Evolutionary conservation across 2,329 filamentous ascomycete species (phyloP).

Genomic region (Xylaria multiplex): DNA sequence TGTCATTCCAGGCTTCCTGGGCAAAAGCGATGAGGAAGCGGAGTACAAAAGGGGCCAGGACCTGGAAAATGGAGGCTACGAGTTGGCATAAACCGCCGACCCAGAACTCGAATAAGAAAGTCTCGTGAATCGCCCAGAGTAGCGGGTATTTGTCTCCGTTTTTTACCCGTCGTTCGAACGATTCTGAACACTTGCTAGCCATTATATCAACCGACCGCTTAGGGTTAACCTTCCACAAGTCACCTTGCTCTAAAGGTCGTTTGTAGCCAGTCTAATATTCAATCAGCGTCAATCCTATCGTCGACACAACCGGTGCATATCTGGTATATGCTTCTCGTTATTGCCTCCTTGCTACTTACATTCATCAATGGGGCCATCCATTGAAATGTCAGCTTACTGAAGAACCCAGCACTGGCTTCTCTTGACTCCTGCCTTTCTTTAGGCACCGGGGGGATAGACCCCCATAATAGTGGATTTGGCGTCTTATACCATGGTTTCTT

Average conservation of each 20-base stretch:
- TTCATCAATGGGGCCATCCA: slow-evolving; percentile 93
- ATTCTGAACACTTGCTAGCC: slow-evolving; percentile 70
- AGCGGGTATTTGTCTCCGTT: slow-evolving; percentile 78
- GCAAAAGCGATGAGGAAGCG: slow-evolving; percentile 90
- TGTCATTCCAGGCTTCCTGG: slow-evolving; percentile 77
- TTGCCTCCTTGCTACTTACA: slow-evolving; percentile 56
- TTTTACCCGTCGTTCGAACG: slow-evolving; percentile 75
- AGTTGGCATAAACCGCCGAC: slow-evolving; percentile 83
- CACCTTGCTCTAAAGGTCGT: slow-evolving; percentile 81
- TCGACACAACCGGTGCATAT: neutral
- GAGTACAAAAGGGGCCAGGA: slow-evolving; percentile 84
- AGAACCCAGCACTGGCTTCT: slow-evolving; percentile 77
- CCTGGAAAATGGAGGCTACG: slow-evolving; percentile 76
- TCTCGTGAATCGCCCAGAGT: slow-evolving; percentile 84
- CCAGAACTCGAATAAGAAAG: slow-evolving; percentile 85
- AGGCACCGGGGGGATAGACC: slow-evolving; percentile 64
- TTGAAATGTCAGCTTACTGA: slow-evolving; percentile 82
- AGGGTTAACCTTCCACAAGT: slow-evolving; percentile 91
- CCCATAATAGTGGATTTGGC: slow-evolving; percentile 71
- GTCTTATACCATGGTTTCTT: slow-evolving; percentile 72
- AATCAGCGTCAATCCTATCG: slow-evolving; percentile 12
- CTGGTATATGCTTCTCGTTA: neutral
- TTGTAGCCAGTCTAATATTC: slow-evolving; percentile 79
- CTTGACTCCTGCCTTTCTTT: slow-evolving; percentile 64
- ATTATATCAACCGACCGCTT: slow-evolving; percentile 76